phyloP scores from a whole-genome alignment of 495 filamentous ascomycete species.

The Lasiosphaeria hispida region DNA sequence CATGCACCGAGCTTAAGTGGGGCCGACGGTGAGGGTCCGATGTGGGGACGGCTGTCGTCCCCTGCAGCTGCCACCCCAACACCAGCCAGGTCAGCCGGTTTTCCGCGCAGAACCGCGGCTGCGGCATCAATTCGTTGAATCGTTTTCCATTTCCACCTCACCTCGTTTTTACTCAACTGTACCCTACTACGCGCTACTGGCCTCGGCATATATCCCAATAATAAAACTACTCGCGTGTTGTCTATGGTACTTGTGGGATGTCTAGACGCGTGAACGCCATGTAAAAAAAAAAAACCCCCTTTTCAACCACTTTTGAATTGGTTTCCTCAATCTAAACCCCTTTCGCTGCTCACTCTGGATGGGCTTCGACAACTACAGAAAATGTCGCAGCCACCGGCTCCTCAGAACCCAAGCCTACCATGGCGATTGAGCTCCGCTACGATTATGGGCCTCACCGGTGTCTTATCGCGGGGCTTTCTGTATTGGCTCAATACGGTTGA shows the following conservation, averaged over 20 bases:
- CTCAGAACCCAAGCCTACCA: conserved; percentile 46
- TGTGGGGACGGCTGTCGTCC: too few relatives aligned
- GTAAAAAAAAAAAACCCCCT: too few relatives aligned
- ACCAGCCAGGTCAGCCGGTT: too few relatives aligned
- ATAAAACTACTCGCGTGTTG: too few relatives aligned
- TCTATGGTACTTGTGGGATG: too few relatives aligned
- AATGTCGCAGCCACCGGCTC: conserved; percentile 14
- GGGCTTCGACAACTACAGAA: neutral
- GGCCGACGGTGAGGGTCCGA: too few relatives aligned
- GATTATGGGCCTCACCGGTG: conserved; percentile 52
- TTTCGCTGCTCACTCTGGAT: neutral
- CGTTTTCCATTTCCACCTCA: neutral
- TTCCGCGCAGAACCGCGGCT: neutral
- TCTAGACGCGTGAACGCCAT: too few relatives aligned
- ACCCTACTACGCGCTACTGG: too few relatives aligned
- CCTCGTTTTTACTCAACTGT: too few relatives aligned
- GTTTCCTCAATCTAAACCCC: neutral
- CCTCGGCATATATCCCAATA: too few relatives aligned
- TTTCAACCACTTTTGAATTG: neutral
- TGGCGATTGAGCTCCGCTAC: conserved; percentile 53
- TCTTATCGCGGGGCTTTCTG: conserved; percentile 43
- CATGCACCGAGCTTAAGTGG: too few relatives aligned
- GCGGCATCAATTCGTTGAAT: neutral
- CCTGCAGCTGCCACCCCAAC: too few relatives aligned
- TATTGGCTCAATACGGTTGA: conserved; percentile 57